Conservation (phyloP, 257 asterid species). For the Nicotiana knightiana region DNA sequence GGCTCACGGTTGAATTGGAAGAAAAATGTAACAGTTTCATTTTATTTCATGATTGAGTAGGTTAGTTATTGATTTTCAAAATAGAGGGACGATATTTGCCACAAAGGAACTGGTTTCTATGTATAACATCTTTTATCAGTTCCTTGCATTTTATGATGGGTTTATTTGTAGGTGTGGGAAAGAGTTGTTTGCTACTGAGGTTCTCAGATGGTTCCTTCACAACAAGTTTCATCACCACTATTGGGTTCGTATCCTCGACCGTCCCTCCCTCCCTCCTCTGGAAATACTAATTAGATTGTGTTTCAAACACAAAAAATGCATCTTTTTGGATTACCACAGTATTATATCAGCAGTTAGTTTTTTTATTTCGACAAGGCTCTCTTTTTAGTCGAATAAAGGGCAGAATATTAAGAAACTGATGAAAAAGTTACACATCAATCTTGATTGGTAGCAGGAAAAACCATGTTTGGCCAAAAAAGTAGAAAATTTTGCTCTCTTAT, state of each 20-base stretch:
- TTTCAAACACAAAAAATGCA: neutral
- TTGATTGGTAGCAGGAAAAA: neutral
- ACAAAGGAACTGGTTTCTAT: neutral
- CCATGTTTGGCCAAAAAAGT: neutral
- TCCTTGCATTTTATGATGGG: conserved; percentile 1
- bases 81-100: neutral
- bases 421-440: neutral
- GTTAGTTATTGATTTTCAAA: neutral
- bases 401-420: neutral
- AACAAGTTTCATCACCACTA: conserved; percentile 73
- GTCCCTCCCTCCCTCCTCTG: neutral
- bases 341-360: neutral
- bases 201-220: conserved; percentile 72
- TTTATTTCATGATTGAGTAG: neutral
- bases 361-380: neutral
- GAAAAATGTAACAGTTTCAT: neutral
- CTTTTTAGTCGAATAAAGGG: neutral
- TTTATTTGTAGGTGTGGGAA: conserved; percentile 33
- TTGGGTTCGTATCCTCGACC: conserved; percentile 50
- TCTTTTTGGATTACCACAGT: neutral
- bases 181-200: conserved; percentile 32
- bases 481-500: neutral
- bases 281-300: neutral
- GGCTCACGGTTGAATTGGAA: neutral
- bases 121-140: neutral